phyloP scores from a whole-genome alignment of 106 monocot genomes.

The Gastrodia elata region DNA sequence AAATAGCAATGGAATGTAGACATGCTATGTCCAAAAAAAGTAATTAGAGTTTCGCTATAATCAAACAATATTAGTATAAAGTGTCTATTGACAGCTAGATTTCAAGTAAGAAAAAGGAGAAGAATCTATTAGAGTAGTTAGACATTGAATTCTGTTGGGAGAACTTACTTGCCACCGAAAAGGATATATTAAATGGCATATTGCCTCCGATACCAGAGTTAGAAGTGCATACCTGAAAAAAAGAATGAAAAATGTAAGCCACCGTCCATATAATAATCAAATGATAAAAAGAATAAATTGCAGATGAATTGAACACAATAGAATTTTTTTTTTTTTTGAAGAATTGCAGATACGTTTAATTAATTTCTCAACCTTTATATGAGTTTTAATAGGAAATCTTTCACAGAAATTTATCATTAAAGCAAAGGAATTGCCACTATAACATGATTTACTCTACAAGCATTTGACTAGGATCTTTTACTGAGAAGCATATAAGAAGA shows the following conservation, averaged over 20 bases:
- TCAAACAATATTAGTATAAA: neutral
- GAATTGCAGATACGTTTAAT: neutral
- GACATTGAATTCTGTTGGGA: neutral
- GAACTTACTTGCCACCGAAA: conserved; percentile 90
- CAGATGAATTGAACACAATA: neutral
- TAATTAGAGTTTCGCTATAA: neutral
- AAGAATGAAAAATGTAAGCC: neutral
- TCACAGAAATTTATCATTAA: too few species aligned
- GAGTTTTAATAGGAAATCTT: neutral
- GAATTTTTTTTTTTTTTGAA: neutral
- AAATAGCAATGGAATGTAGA: conserved; percentile 93
- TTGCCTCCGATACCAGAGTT: conserved; percentile 93
- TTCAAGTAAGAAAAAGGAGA: neutral
- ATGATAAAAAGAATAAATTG: neutral
- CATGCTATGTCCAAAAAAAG: conserved; percentile 50
- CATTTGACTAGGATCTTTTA: neutral
- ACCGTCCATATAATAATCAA: neutral
- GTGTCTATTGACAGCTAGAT: neutral
- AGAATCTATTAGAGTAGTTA: neutral
- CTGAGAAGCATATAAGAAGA: too few species aligned
- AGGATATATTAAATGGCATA: conserved; percentile 94
- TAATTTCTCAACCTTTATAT: neutral
- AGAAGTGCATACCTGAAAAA: conserved; percentile 79
- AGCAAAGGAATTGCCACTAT: neutral
- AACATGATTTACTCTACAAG: neutral